Evolutionary conservation across 1,284 basidiomycete genomes (phyloP).

Genomic region (Flammula alnicola): DNA sequence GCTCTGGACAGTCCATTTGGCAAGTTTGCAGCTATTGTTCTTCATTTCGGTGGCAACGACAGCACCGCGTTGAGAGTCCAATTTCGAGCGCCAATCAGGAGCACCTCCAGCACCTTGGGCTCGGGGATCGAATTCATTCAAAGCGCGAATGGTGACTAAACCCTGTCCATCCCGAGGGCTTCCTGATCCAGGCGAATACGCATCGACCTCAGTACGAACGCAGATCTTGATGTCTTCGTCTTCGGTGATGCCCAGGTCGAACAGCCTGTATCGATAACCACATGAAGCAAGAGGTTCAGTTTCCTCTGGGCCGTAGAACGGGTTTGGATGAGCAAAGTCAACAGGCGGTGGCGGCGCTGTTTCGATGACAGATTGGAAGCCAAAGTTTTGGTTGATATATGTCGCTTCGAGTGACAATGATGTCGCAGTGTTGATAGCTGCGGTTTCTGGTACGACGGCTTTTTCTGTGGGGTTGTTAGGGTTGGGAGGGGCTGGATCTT

Average conservation of each 20-base stretch:
- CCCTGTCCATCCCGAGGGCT: conserved; percentile 76
- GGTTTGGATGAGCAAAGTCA: conserved; percentile 87
- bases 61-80: conserved; percentile 96
- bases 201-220: conserved; percentile 96
- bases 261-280: conserved; percentile 95
- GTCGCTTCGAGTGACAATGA: conserved; percentile 97
- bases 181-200: conserved; percentile 73
- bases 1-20: conserved; percentile 97
- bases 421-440: conserved; percentile 91
- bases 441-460: conserved; percentile 59
- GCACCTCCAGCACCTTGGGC: conserved; percentile 91
- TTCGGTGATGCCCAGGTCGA: conserved; percentile 89
- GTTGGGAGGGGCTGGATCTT: conserved; percentile 81
- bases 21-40: conserved; percentile 98
- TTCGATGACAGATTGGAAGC: conserved; percentile 93
- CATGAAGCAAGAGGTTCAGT: conserved; percentile 95
- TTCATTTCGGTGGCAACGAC: conserved; percentile 99
- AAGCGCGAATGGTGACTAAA: conserved; percentile 89
- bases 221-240: conserved; percentile 93
- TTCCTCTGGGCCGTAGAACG: conserved; percentile 95
- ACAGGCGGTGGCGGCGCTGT: conserved; percentile 62
- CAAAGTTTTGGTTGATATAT: conserved; percentile 99
- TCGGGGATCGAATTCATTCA: conserved; percentile 98
- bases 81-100: conserved; percentile 95
- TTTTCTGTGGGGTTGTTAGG: conserved; percentile 77